Evolutionary conservation across 23 red algal genomes (phyloP).

Genomic region (Cyanidioschyzon merolae): DNA sequence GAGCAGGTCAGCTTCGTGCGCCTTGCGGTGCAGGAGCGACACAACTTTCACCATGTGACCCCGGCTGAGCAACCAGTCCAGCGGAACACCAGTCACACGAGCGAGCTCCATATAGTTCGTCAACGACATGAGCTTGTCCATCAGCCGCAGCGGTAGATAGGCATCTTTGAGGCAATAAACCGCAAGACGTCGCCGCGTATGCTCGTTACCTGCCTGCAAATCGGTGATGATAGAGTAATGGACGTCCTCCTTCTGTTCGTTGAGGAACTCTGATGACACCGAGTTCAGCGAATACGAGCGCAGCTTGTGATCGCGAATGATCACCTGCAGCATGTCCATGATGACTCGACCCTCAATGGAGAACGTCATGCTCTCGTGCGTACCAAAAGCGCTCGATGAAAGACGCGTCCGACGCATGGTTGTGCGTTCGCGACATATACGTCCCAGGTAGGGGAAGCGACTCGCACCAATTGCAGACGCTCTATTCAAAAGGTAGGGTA

Average conservation of each 20-base stretch:
- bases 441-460: constrained; percentile 74
- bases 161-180: constrained; percentile 98
- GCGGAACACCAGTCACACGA: constrained; percentile 82
- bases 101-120: constrained; percentile 99
- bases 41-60: constrained; percentile 99
- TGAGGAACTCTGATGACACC: constrained; percentile 84
- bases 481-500: constrained; percentile 90
- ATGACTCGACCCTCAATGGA: constrained; percentile 75
- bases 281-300: constrained; percentile 98
- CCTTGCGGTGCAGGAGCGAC: constrained; percentile 85
- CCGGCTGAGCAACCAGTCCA: constrained; percentile 84
- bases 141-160: constrained; percentile 65
- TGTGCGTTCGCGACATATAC: constrained; percentile 36
- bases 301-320: constrained; percentile 91
- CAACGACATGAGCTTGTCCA: constrained; percentile 88
- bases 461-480: constrained; percentile 39
- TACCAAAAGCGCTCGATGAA: constrained; percentile 89
- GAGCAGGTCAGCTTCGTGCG: constrained; percentile 39
- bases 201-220: constrained; percentile 74
- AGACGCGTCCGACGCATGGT: constrained; percentile 67
- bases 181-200: constrained; percentile 78
- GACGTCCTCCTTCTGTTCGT: constrained; percentile 98
- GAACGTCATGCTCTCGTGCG: constrained; percentile 75
- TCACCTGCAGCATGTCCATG: constrained; percentile 97
- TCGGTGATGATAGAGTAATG: constrained; percentile 96